These are phyloP conservation scores for Metschnikowia drakensbergensis DNA, from an alignment of 805 yeast genomes.

Conservation along the genomic window DNA sequence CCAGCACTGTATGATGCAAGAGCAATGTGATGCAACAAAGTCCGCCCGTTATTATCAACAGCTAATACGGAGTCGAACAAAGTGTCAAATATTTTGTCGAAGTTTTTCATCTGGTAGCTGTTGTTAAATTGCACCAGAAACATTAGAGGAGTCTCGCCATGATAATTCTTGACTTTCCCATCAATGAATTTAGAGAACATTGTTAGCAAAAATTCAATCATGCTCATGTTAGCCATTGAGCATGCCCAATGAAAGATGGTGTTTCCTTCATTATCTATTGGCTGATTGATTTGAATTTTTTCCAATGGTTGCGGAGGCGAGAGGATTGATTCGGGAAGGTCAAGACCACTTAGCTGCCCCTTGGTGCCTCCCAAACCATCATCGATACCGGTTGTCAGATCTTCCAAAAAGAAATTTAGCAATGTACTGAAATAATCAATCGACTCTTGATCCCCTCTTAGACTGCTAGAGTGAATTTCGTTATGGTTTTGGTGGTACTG, in stretches of 20 bases:
- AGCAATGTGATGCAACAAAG: slow-evolving; percentile 42
- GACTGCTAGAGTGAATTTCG: slow-evolving; percentile 1
- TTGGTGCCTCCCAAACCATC: slow-evolving; percentile 6
- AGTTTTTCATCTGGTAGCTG: slow-evolving; percentile 36
- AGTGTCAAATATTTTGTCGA: slow-evolving; percentile 32
- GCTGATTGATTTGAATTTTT: slow-evolving; percentile 71
- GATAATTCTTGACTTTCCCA: slow-evolving; percentile 67
- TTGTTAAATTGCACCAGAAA: slow-evolving; percentile 40
- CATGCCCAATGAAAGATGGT: slow-evolving; percentile 96
- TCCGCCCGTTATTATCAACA: slow-evolving; percentile 38
- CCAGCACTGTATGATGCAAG: slow-evolving; percentile 14
- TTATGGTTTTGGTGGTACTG: slow-evolving; percentile 33
- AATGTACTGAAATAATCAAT: slow-evolving; percentile 41
- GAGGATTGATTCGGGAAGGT: slow-evolving; percentile 38
- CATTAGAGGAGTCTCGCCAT: slow-evolving; percentile 82
- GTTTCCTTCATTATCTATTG: slow-evolving; percentile 91
- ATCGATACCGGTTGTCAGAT: slow-evolving; percentile 15
- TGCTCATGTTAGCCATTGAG: slow-evolving; percentile 71
- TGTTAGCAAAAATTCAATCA: slow-evolving; percentile 59
- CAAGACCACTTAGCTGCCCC: slow-evolving; percentile 8
- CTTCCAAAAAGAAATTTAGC: slow-evolving; percentile 52
- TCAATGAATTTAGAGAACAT: slow-evolving; percentile 66
- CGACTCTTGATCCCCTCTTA: slow-evolving; percentile 12
- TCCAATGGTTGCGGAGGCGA: slow-evolving; percentile 52
- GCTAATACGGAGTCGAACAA: slow-evolving; percentile 35